Conservation (phyloP, 2,329 filamentous ascomycete species). For the Alternaria sp. region DNA sequence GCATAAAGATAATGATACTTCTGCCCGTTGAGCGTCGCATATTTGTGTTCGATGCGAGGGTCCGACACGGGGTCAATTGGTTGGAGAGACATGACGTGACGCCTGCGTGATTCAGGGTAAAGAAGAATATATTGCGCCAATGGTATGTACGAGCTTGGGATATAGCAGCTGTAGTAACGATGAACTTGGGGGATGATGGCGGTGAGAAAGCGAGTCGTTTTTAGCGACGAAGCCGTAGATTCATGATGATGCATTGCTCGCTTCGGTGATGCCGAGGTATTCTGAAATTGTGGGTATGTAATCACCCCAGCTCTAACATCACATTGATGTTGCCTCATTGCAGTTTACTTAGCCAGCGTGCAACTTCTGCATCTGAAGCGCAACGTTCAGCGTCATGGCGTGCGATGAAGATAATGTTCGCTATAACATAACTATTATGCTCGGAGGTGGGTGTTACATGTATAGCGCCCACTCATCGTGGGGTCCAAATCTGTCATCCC, state of each 20-base stretch:
- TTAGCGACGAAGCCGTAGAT: not conserved
- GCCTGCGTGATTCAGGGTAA: conserved; percentile 8
- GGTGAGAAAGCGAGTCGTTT: conserved; percentile 7
- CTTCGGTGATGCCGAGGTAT: conserved; percentile 9
- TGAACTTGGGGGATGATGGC: not conserved
- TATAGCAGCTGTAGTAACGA: not conserved
- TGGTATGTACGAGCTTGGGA: not conserved
- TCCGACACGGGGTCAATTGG: conserved; percentile 71
- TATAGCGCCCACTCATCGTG: not conserved
- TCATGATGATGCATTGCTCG: conserved; percentile 3
- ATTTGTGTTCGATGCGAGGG: conserved; percentile 70
- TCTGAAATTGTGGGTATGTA: conserved; percentile 2
- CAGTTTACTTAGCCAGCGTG: not conserved
- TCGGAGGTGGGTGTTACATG: not conserved
- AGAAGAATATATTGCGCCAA: conserved; percentile 8
- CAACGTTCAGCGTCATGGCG: not conserved
- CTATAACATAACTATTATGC: conserved; percentile 1
- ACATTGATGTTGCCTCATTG: not conserved
- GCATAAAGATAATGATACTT: conserved; percentile 72
- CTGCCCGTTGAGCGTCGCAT: conserved; percentile 70
- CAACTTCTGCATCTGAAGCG: not conserved
- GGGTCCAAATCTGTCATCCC: not conserved
- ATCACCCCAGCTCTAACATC: not conserved
- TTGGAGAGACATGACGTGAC: conserved; percentile 61
- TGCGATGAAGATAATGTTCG: not conserved